Percentiles rank a stretch among this genome's conserved stretches.
These are phyloP conservation scores for Laetiporus sulphureus DNA, from an alignment of 1,284 basidiomycete genomes.

Conservation along the genomic window DNA sequence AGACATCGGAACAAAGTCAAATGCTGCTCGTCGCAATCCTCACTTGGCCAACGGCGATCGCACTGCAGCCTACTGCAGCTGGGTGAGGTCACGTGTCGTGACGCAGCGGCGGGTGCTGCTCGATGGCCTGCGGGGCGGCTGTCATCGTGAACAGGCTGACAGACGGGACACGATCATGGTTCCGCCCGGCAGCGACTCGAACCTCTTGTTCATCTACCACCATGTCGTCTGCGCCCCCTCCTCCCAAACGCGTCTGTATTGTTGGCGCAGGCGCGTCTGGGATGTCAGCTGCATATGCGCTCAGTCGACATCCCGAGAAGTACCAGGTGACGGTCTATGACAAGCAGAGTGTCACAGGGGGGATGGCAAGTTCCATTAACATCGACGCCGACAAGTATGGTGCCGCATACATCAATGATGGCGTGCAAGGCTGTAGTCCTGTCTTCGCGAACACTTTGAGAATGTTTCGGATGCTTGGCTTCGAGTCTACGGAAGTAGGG, in stretches of 20 bases:
- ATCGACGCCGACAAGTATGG: slow-evolving; percentile 44
- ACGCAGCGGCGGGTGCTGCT: neutral
- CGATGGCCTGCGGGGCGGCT: neutral
- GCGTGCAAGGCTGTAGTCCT: slow-evolving; percentile 50
- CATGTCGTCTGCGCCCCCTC: slow-evolving; percentile 5
- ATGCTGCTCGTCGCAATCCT: too few relatives aligned
- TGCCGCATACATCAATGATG: slow-evolving; percentile 52
- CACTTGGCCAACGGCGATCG: too few relatives aligned
- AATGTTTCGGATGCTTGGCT: slow-evolving; percentile 50
- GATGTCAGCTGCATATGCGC: slow-evolving; percentile 51
- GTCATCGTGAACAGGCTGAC: too few relatives aligned
- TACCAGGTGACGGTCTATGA: slow-evolving; percentile 53
- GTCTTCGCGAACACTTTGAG: slow-evolving; percentile 54
- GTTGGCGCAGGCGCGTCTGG: slow-evolving; percentile 47
- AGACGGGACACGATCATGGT: neutral
- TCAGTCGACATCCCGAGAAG: slow-evolving; percentile 45
- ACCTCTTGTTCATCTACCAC: neutral
- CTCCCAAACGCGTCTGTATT: slow-evolving; percentile 37
- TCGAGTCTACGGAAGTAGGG: slow-evolving; percentile 44
- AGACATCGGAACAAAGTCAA: too few relatives aligned
- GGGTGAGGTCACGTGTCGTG: neutral
- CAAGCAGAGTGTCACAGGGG: slow-evolving; percentile 44
- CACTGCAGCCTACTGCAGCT: too few relatives aligned
- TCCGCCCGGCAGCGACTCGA: neutral
- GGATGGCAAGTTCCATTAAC: slow-evolving; percentile 53